Evolutionary conservation across 2,329 filamentous ascomycete genomes (phyloP), one percentile per base, ranked within the genome.

Genomic region (Bretziella fagacearum): DNA sequence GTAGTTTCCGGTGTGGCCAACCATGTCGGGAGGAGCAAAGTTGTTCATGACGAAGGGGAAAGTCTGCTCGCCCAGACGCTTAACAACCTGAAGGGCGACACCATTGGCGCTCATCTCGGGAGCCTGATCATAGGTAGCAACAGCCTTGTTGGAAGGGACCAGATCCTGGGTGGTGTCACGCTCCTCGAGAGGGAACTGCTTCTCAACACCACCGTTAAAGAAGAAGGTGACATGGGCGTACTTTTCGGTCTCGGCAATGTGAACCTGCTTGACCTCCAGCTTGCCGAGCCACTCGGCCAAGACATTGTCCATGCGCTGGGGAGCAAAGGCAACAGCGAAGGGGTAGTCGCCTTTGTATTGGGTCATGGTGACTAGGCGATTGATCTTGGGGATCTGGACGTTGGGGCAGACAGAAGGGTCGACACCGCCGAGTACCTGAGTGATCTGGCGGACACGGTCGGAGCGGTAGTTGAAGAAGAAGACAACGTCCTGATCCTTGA

Each of bases 381-480:
- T 82, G 66, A 93, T 79, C 68, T 93, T 85, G 56, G 91, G 91
- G 70, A 87, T 96, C 40, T 83, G 73, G 71, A 96, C 94, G 64
- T 95, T 84, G 55, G 87, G 84, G 55, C 76, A 75, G 48, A 87
- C 86, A 20, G 85, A 93, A 59, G 85, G 84, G 69, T 98, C 91
- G 60, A 89, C 79, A 62, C 83, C 83, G 56, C 91, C 91, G 47
- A 98, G 70, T 37, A 98, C 74, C 67, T 96, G 91, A 43, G 86
- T 93, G 62, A 98, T 82, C 65, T 98, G 91, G 56, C 91, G 84
- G 46, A 89, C 89, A 63, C 91, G 87, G 63, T 98, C 91, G 49
- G 91, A 96, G 59, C 91, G 85, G 74, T 98, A 98, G 78, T 98
- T 98, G 83, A 98, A 98, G 77, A 96, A 96, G 76, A 96, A 96